Conservation (phyloP, 176 grass and related monocot species). For the Carex pumila region DNA sequence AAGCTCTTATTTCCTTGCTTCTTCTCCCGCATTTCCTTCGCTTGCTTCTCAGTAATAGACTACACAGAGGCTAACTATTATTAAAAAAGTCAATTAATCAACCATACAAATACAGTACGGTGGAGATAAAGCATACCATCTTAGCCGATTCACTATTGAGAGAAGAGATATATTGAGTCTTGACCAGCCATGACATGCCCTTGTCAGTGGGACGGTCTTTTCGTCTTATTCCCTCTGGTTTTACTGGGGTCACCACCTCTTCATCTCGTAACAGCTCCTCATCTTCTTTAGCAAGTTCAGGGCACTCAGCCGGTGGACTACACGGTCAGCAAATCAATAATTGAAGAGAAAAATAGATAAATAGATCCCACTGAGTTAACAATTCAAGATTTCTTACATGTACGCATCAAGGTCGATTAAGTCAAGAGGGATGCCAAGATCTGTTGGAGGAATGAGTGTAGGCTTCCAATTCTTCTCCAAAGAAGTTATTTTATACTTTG, state of each 20-base stretch:
- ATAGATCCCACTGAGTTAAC: conserved; percentile 14
- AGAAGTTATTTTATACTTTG: conserved; percentile 81
- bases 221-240: conserved; percentile 81
- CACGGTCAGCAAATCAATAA: conserved; percentile 12
- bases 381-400: conserved; percentile 56
- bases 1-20: conserved; percentile 61
- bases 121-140: conserved; percentile 48
- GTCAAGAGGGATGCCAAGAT: conserved; percentile 97
- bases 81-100: conserved; percentile 4
- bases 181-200: conserved; percentile 98
- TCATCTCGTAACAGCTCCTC: conserved; percentile 83
- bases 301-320: conserved; percentile 49
- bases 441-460: conserved; percentile 72
- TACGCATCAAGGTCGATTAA: conserved; percentile 91
- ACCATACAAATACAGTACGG: neutral
- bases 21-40: conserved; percentile 89
- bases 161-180: conserved; percentile 98
- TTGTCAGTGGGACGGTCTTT: conserved; percentile 94
- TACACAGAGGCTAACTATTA: conserved; percentile 28
- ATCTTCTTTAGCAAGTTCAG: conserved; percentile 58
- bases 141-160: conserved; percentile 79
- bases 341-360: neutral
- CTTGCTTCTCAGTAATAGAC: conserved; percentile 97
- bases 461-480: conserved; percentile 93
- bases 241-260: conserved; percentile 81